phyloP scores from a whole-genome alignment of 1,284 basidiomycete species.

The Apiotrichum laibachii region DNA sequence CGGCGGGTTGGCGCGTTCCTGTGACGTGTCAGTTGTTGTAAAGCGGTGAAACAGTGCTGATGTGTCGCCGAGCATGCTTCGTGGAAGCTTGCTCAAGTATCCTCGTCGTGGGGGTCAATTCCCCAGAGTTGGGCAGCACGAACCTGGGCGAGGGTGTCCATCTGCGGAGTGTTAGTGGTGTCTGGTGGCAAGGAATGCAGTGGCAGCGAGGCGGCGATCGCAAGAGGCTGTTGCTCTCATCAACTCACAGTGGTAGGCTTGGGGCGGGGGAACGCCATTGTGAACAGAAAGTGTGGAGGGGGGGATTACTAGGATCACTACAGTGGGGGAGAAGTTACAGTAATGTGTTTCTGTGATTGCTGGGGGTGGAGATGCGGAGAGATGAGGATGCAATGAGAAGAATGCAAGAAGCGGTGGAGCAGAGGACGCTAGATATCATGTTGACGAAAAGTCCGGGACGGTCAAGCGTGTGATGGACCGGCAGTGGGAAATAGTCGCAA shows the following conservation, averaged over 20 bases:
- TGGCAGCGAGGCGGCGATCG: not conserved
- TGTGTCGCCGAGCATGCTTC: not conserved
- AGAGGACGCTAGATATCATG: not conserved
- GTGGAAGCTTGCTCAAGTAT: not conserved
- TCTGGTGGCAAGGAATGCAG: not conserved
- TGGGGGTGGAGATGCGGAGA: not conserved
- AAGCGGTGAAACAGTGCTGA: not conserved
- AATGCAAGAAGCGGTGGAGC: not conserved
- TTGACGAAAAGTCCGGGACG: not conserved
- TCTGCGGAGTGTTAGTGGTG: slow-evolving; percentile 28
- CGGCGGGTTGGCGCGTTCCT: slow-evolving; percentile 55
- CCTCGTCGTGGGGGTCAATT: no score
- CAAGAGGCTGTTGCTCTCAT: no score
- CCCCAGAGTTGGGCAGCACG: slow-evolving; percentile 12
- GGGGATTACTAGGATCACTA: not conserved
- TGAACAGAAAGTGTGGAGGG: slow-evolving; percentile 1
- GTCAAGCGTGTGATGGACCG: not conserved
- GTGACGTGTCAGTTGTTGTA: slow-evolving; percentile 1
- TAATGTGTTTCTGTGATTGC: not conserved
- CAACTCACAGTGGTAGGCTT: slow-evolving; percentile 50
- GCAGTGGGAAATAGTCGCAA: not conserved
- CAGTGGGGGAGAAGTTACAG: not conserved
- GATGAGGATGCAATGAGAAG: not conserved
- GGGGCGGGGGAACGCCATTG: slow-evolving; percentile 49
- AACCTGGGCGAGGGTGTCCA: slow-evolving; percentile 50